These are phyloP conservation scores for Phytophthora uliginosa DNA, from an alignment of 352 stramenopile genomes.

Conservation along the genomic window DNA sequence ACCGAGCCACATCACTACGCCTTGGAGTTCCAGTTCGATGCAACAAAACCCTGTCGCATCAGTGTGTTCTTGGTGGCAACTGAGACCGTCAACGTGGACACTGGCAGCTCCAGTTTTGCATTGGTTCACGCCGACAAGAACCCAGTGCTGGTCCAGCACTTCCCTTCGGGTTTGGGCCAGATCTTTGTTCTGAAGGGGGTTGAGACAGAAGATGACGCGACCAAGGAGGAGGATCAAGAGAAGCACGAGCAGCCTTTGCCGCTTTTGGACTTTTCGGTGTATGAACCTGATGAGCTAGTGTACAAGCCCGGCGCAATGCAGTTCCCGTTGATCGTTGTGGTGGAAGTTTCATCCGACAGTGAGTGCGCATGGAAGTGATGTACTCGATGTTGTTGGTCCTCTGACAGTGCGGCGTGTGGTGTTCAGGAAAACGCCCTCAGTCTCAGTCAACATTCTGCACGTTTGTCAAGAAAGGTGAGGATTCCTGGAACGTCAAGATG, in stretches of 20 bases:
- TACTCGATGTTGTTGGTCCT: slow-evolving; percentile 1
- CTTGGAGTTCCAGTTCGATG: slow-evolving; percentile 85
- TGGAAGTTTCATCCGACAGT: slow-evolving; percentile 67
- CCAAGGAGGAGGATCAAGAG: slow-evolving; percentile 19
- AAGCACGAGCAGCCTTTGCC: slow-evolving; percentile 17
- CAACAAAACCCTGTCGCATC: slow-evolving; percentile 76
- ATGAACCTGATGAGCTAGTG: slow-evolving; percentile 47
- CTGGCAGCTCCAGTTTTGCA: slow-evolving; percentile 66
- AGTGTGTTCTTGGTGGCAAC: slow-evolving; percentile 70
- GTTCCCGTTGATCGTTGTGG: slow-evolving; percentile 78
- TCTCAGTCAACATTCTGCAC: slow-evolving; percentile 87
- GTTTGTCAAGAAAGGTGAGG: slow-evolving; percentile 59
- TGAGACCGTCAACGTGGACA: slow-evolving; percentile 79
- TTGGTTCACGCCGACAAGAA: slow-evolving; percentile 58
- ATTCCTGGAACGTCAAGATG: slow-evolving; percentile 72
- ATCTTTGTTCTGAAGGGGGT: slow-evolving; percentile 48
- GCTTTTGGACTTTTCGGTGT: slow-evolving; percentile 57
- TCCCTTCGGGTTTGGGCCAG: slow-evolving; percentile 61
- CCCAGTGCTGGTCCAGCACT: slow-evolving; percentile 51
- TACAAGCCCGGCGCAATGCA: slow-evolving; percentile 53
- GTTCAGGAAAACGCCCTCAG: slow-evolving; percentile 52
- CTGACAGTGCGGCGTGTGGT: slow-evolving; percentile 1
- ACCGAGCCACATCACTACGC: slow-evolving; percentile 36
- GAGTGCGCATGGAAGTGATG: slow-evolving; percentile 5
- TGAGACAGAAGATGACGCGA: slow-evolving; percentile 12